Evolutionary conservation across 345 rosid species (phyloP).

Genomic region (Lepidium didymum): DNA sequence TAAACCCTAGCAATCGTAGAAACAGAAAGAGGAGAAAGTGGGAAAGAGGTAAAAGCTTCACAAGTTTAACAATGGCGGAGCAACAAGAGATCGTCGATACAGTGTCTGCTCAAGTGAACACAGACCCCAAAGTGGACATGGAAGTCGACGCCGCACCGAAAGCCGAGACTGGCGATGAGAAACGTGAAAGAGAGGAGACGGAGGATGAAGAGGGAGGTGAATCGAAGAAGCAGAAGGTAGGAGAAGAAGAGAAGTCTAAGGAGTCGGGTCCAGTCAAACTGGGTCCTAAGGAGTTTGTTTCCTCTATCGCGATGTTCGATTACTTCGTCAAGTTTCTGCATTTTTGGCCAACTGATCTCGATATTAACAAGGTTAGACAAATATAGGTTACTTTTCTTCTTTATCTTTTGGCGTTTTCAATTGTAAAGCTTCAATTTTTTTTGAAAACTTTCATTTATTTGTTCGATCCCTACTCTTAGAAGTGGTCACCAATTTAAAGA

Average conservation of each 20-base stretch:
- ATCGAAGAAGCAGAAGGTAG: constrained; percentile 56
- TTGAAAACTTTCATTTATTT: neutral
- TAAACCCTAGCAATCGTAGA: constrained; percentile 22
- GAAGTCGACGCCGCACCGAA: constrained; percentile 30
- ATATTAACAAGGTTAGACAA: constrained; percentile 50
- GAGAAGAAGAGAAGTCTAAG: constrained; percentile 26
- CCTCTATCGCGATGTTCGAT: constrained; percentile 70
- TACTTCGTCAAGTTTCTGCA: constrained; percentile 60
- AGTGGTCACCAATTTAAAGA: neutral
- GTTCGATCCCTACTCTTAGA: neutral
- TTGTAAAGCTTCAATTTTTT: neutral
- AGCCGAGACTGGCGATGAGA: constrained; percentile 20
- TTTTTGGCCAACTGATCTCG: constrained; percentile 56
- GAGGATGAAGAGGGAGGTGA: constrained; percentile 24
- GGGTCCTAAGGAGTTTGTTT: constrained; percentile 77
- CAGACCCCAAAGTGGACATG: constrained; percentile 31
- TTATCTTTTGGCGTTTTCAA: neutral
- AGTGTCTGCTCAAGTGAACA: constrained; percentile 13
- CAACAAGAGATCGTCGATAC: constrained; percentile 25
- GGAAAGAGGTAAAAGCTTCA: constrained; percentile 13
- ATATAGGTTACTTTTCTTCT: neutral
- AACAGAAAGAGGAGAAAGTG: neutral
- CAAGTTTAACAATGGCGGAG: constrained; percentile 38
- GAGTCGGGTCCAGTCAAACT: constrained; percentile 37
- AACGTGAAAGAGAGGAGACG: constrained; percentile 37